Evolutionary conservation across 2,329 filamentous ascomycete genomes (phyloP), one percentile per base, ranked within the genome.

Genomic region (Paecilomyces niveus): DNA sequence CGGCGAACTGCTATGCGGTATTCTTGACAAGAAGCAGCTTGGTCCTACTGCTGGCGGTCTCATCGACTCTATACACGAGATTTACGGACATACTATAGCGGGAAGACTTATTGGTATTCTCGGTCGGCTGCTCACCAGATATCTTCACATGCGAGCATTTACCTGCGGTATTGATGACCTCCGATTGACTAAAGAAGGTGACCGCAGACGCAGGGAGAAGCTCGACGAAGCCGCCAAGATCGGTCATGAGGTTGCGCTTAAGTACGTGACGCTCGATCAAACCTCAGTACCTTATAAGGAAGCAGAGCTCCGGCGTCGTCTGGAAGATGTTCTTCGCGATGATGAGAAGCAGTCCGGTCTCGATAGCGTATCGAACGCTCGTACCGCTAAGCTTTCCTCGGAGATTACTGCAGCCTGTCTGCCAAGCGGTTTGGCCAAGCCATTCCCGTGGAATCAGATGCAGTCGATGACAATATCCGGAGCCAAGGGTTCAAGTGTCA

Each of bases 141-240:
- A 92, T 63, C 81, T 97, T 61, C 90, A 94, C 70, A 96, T 97
- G 87, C 85, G 92, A 55, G 94, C 93, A 1, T 97, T 97, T 73
- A 94, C 90, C 63, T 99, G 94, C 73, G 95, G 95, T 71, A 96
- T 99, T 75, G 93, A 99, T 68, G 95, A 99, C 80, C 81, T 99
- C 59, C 85, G 89, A 59, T 84, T 99, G 55, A 97, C 93, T 0
- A 80, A 83, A 1, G 80, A 89, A 62, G 93, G 94, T 56, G 92
- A 99, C 70, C 78, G 78, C 57, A 80, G 82, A 56, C 86, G 94
- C 50, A 84, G 83, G 64, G 79, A 89, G 63, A 85, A 87, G 62
- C 78, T 99, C 11, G 77, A 82, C 62, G 83, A 83, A 54, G 89
- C 91, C 0, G 78, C 85, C 45, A 77, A 74, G 2, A 83, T 93